Percentiles rank a stretch among this genome's conserved stretches.
Evolutionary conservation across 1,284 basidiomycete species (phyloP).

Genomic region (Omphalotus olearius): DNA sequence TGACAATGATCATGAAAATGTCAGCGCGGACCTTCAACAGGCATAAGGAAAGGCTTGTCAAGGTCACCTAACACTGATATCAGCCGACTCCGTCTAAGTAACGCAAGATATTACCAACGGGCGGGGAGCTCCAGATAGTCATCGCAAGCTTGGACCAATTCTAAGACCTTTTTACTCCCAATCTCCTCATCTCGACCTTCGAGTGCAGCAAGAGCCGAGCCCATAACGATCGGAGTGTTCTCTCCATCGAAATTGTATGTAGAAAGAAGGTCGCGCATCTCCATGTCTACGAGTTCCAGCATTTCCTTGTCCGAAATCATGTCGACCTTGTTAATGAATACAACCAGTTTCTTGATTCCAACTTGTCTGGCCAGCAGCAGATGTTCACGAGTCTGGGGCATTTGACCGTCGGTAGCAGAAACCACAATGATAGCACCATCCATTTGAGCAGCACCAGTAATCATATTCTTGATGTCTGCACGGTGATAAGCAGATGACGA

Average conservation of each 20-base stretch:
- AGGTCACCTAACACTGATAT: slow-evolving; percentile 66
- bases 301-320: slow-evolving; percentile 96
- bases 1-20: neutral
- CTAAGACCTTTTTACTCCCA: slow-evolving; percentile 80
- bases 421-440: slow-evolving; percentile 98
- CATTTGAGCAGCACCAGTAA: slow-evolving; percentile 99
- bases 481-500: slow-evolving; percentile 11
- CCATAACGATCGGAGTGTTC: slow-evolving; percentile 95
- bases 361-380: slow-evolving; percentile 96
- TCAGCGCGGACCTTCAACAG: slow-evolving; percentile 74
- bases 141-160: slow-evolving; percentile 88
- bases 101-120: slow-evolving; percentile 52
- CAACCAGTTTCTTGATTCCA: slow-evolving; percentile 96
- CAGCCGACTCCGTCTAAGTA: neutral
- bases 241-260: slow-evolving; percentile 97
- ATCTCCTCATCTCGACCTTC: slow-evolving; percentile 81
- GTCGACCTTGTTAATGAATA: slow-evolving; percentile 99
- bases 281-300: slow-evolving; percentile 99
- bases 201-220: slow-evolving; percentile 93
- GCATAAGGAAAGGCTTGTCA: slow-evolving; percentile 97
- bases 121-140: slow-evolving; percentile 93
- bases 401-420: slow-evolving; percentile 98
- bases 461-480: slow-evolving; percentile 96
- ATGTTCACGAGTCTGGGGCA: slow-evolving; percentile 99
- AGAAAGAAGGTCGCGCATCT: slow-evolving; percentile 96